Conservation (phyloP, 768 basidiomycete genomes). For the Amanita rubescens region DNA sequence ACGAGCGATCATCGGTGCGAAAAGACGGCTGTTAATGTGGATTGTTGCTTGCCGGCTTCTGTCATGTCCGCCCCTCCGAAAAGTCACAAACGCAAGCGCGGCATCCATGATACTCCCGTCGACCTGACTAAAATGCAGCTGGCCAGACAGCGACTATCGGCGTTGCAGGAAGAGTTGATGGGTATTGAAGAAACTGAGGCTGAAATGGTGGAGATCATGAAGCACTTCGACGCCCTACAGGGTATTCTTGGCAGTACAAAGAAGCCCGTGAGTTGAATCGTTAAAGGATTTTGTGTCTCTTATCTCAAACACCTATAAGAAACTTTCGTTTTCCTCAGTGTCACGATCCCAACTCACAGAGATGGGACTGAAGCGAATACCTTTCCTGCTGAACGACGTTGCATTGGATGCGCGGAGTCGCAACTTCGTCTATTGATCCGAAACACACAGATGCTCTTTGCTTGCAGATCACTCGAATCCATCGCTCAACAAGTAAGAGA, state of each 20-base stretch:
- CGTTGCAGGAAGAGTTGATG: neutral
- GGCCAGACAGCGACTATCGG: slow-evolving; percentile 1
- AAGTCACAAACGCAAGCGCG: neutral
- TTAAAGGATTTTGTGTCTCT: neutral
- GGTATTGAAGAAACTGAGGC: slow-evolving; percentile 1
- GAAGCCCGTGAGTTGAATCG: neutral
- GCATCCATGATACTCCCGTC: neutral
- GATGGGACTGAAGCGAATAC: neutral
- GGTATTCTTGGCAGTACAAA: slow-evolving; percentile 1
- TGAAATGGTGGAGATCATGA: slow-evolving; percentile 3
- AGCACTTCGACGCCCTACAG: neutral
- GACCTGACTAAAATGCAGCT: slow-evolving; percentile 2
- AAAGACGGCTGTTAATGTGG: too few relatives aligned
- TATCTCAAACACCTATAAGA: neutral
- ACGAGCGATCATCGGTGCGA: too few relatives aligned
- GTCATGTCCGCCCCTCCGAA: neutral
- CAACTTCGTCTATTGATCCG: neutral
- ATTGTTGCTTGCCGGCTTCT: too few relatives aligned
- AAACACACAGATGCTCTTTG: neutral
- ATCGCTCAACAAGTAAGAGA: too few relatives aligned
- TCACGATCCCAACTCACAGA: neutral
- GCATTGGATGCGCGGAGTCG: neutral
- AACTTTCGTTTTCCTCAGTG: neutral
- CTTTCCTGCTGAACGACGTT: neutral
- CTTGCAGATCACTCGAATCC: neutral